Percentiles rank a stretch among this genome's conserved stretches.
Conservation (phyloP, 1,284 basidiomycete genomes). For the Trichosporon ovoides region DNA sequence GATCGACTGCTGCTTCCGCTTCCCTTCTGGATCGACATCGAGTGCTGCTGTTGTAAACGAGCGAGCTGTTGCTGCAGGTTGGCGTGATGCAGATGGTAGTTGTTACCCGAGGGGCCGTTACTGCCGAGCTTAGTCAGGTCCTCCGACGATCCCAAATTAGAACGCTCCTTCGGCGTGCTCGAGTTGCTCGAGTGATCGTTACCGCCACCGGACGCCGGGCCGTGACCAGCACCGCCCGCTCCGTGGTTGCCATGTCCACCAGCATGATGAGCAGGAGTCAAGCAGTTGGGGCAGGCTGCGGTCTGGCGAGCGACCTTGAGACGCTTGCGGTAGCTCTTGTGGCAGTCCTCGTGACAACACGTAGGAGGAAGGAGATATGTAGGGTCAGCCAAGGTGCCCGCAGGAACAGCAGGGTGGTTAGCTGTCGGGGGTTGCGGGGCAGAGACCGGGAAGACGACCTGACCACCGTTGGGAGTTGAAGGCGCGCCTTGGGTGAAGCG, state of each 20-base stretch:
- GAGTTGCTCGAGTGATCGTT: slow-evolving; percentile 35
- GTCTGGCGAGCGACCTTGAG: slow-evolving; percentile 50
- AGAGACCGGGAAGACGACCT: slow-evolving; percentile 47
- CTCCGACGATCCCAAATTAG: slow-evolving; percentile 29
- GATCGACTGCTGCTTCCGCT: slow-evolving; percentile 12
- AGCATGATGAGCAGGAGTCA: slow-evolving; percentile 28
- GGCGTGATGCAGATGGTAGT: slow-evolving; percentile 38
- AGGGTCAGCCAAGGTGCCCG: slow-evolving; percentile 49
- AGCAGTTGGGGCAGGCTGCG: slow-evolving; percentile 47
- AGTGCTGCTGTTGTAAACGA: slow-evolving; percentile 40
- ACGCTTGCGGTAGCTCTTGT: slow-evolving; percentile 51
- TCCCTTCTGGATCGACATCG: slow-evolving; percentile 12
- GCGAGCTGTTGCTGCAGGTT: slow-evolving; percentile 37
- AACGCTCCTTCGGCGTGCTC: slow-evolving; percentile 45
- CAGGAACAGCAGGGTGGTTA: slow-evolving; percentile 46
- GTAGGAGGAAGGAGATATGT: slow-evolving; percentile 50
- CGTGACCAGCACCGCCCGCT: slow-evolving; percentile 25
- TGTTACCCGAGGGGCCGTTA: slow-evolving; percentile 18
- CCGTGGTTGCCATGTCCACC: slow-evolving; percentile 23
- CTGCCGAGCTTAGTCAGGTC: slow-evolving; percentile 32
- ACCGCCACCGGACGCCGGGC: slow-evolving; percentile 25
- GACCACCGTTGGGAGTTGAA: slow-evolving; percentile 32
- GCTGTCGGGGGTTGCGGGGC: slow-evolving; percentile 46
- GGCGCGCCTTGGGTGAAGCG: slow-evolving; percentile 36
- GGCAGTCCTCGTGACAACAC: slow-evolving; percentile 53